A percentile compares a stretch with the other conserved stretches of the same genome.
phyloP scores from a whole-genome alignment of 805 yeast genomes.

The Nakazawaea pomicola region DNA sequence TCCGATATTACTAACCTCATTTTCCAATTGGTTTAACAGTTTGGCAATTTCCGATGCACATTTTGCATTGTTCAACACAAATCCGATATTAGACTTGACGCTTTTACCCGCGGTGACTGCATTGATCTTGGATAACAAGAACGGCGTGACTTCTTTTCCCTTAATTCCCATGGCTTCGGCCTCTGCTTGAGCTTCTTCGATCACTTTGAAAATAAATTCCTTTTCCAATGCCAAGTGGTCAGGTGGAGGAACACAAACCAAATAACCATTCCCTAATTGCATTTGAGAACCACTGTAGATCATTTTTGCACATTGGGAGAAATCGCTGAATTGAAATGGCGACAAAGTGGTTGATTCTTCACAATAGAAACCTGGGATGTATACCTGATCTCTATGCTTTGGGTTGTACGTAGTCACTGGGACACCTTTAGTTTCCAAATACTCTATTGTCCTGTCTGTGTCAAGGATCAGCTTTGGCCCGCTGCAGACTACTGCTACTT shows the following conservation, averaged over 20 bases:
- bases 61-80: slow-evolving; percentile 72
- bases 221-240: slow-evolving; percentile 51
- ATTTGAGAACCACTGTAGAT: slow-evolving; percentile 44
- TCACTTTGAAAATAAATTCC: slow-evolving; percentile 46
- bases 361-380: slow-evolving; percentile 79
- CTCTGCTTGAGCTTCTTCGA: slow-evolving; percentile 50
- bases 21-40: slow-evolving; percentile 36
- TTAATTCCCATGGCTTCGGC: slow-evolving; percentile 47
- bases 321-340: slow-evolving; percentile 56
- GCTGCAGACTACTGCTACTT: slow-evolving; percentile 86
- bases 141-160: slow-evolving; percentile 83
- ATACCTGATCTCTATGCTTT: slow-evolving; percentile 28
- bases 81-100: slow-evolving; percentile 63
- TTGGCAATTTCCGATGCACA: slow-evolving; percentile 65
- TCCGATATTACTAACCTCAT: slow-evolving; percentile 10
- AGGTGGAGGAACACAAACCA: slow-evolving; percentile 85
- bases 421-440: slow-evolving; percentile 87
- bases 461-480: slow-evolving; percentile 89
- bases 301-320: slow-evolving; percentile 57
- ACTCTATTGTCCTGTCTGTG: slow-evolving; percentile 76
- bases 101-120: slow-evolving; percentile 65
- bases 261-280: slow-evolving; percentile 58
- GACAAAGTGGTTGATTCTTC: slow-evolving; percentile 69
- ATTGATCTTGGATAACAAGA: slow-evolving; percentile 60
- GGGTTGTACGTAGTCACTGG: slow-evolving; percentile 58